phyloP scores from a whole-genome alignment of 306 rosid genomes.

The Lupinus albus region DNA sequence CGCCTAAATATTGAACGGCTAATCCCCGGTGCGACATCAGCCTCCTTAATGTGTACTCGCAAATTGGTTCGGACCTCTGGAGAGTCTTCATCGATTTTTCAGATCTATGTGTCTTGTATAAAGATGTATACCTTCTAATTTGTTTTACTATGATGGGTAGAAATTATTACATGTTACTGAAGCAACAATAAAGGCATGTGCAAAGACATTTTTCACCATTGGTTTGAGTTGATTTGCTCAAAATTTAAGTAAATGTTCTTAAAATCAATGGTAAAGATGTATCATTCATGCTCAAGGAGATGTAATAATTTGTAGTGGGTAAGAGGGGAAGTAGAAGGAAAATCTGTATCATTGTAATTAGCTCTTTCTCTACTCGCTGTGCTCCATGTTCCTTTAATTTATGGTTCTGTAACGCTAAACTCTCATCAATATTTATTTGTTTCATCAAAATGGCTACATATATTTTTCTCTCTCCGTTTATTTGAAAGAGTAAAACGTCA shows the following conservation, averaged over 20 bases:
- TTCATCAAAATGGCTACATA: slow-evolving; percentile 44
- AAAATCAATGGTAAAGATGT: not conserved
- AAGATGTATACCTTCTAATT: slow-evolving; percentile 33
- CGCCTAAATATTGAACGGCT: slow-evolving; percentile 31
- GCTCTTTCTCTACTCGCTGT: slow-evolving; percentile 33
- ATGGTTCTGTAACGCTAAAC: slow-evolving; percentile 39
- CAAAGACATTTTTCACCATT: not conserved
- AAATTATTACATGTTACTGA: not conserved
- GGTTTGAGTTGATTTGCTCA: not conserved
- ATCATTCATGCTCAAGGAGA: not conserved
- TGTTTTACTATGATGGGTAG: slow-evolving; percentile 34
- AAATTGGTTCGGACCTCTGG: slow-evolving; percentile 37
- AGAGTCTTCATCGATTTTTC: slow-evolving; percentile 47
- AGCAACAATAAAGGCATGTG: not conserved
- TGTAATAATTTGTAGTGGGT: not conserved
- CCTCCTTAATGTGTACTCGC: slow-evolving; percentile 13
- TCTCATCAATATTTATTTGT: slow-evolving; percentile 39
- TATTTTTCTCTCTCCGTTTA: not conserved
- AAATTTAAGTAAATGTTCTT: no score
- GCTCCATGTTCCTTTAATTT: slow-evolving; percentile 37
- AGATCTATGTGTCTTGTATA: slow-evolving; percentile 36
- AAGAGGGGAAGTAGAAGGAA: slow-evolving; percentile 34
- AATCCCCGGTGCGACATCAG: slow-evolving; percentile 30
- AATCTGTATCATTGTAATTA: slow-evolving; percentile 61
- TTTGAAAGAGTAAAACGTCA: no score